Conservation (phyloP, 495 filamentous ascomycete genomes). For the Delitschia confertaspora region DNA sequence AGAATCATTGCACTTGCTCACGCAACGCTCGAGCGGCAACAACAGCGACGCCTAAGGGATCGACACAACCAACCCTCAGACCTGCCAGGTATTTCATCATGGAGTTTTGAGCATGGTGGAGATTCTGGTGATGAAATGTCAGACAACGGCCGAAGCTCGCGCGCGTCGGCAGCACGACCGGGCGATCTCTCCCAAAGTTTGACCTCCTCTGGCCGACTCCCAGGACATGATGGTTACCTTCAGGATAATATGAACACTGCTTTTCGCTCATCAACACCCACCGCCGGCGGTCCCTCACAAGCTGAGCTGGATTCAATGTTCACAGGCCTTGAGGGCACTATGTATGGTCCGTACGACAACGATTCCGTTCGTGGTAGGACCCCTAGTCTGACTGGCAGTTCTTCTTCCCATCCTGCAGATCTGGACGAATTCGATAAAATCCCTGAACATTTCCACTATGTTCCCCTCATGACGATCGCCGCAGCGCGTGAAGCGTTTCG, state of each 20-base stretch:
- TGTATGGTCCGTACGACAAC: constrained; percentile 62
- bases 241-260: constrained; percentile 22
- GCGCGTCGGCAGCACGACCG: constrained; percentile 9
- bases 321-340: constrained; percentile 60
- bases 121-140: constrained; percentile 46
- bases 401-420: constrained; percentile 47
- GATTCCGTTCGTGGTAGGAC: constrained; percentile 45
- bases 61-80: constrained; percentile 30
- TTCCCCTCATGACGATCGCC: constrained; percentile 80
- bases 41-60: constrained; percentile 22
- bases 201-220: too few relatives aligned
- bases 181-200: neutral
- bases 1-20: constrained; percentile 31
- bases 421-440: constrained; percentile 52
- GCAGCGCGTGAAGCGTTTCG: constrained; percentile 81
- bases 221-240: neutral
- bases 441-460: constrained; percentile 60
- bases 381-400: constrained; percentile 52
- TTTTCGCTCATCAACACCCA: constrained; percentile 19
- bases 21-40: constrained; percentile 23
- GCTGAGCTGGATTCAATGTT: constrained; percentile 42
- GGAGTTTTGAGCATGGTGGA: constrained; percentile 75
- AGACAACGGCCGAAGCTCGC: constrained; percentile 20
- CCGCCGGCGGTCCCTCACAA: constrained; percentile 2
- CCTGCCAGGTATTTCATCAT: too few relatives aligned